Evolutionary conservation across 2,329 filamentous ascomycete species (phyloP).

Genomic region (Cephalotrichum gorgonifer): DNA sequence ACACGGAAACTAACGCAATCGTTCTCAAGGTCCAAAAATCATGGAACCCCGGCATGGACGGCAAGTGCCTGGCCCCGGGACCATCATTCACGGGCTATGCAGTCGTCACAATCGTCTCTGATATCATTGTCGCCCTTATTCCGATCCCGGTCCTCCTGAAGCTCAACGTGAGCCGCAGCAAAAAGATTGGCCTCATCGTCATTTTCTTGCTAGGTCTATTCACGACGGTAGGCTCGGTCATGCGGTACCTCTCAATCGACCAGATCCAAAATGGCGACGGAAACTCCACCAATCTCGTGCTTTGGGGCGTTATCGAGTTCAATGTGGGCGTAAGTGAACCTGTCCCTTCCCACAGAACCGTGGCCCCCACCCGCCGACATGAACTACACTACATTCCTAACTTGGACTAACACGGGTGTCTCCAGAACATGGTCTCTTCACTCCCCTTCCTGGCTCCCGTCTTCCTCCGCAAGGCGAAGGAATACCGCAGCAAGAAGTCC

Average conservation of each 20-base stretch:
- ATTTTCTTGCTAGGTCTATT: constrained; percentile 44
- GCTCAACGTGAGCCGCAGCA: constrained; percentile 34
- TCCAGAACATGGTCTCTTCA: constrained; percentile 34
- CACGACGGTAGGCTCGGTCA: constrained; percentile 42
- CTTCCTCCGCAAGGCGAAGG: constrained; percentile 28
- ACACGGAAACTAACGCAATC: constrained; percentile 1
- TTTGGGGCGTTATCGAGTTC: constrained; percentile 48
- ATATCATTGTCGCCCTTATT: constrained; percentile 36
- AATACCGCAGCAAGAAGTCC: constrained; percentile 28
- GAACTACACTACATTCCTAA: neutral
- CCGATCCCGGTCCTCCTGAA: constrained; percentile 38
- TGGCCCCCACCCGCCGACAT: neutral
- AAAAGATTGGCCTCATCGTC: constrained; percentile 38
- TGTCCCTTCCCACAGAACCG: neutral
- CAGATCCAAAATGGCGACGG: constrained; percentile 38
- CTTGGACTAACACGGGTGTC: neutral
- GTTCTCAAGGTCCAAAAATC: constrained; percentile 25
- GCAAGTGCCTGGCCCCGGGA: constrained; percentile 33
- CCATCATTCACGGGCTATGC: constrained; percentile 41
- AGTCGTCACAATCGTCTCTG: constrained; percentile 38
- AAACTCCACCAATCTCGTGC: constrained; percentile 43
- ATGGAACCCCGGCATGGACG: constrained; percentile 29
- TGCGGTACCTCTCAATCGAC: constrained; percentile 40
- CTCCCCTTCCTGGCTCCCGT: constrained; percentile 33
- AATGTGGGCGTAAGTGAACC: constrained; percentile 42